Evolutionary conservation across 1,284 basidiomycete genomes (phyloP), one percentile per base, ranked within the genome.

Genomic region (Tetrapyrgos nigripes): DNA sequence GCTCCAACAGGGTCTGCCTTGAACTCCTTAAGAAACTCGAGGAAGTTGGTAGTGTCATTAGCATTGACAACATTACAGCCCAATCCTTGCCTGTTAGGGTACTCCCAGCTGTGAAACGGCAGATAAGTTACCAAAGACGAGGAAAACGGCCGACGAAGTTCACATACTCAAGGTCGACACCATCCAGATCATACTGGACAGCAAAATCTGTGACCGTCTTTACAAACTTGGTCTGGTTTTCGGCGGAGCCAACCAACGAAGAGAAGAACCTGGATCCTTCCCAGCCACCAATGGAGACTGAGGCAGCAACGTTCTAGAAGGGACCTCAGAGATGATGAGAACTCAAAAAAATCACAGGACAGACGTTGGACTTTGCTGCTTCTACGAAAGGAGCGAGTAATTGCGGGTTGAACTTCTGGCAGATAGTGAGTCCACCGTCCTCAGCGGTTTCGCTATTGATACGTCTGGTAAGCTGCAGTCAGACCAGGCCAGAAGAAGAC

Each of bases 201-300:
- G 83, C 87, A 44, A 94, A 76, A 24, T 76, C 70, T 3, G 82
- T 72, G 57, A 95, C 78, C 44, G 92, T 87, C 35, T 84, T 77
- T 43, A 89, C 86, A 64, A 96, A 94, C 0, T 78, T 78, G 4
- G 84, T 83, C 40, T 92, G 83, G 66, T 85, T 87, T 29, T 73
- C 71, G 0, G 81, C 70, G 24, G 78, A 85, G 17, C 81, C 83
- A 28, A 93, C 85, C 37, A 87, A 81, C 24, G 83, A 76, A 1
- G 93, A 96, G 73, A 88, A 96, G 73, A 73, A 88, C 14, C 63
- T 74, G 3, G 84, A 86, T 37, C 92, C 93, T 2, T 85, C 84
- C 94, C 94, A 96, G 33, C 94, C 94, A 49, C 94, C 94, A 53
- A 96, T 79, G 24, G 88, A 86, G 31, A 94, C 71, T 52, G 88